These are phyloP conservation scores for Aspergillus haitiensis DNA, from an alignment of 495 filamentous ascomycete species.

Conservation along the genomic window DNA sequence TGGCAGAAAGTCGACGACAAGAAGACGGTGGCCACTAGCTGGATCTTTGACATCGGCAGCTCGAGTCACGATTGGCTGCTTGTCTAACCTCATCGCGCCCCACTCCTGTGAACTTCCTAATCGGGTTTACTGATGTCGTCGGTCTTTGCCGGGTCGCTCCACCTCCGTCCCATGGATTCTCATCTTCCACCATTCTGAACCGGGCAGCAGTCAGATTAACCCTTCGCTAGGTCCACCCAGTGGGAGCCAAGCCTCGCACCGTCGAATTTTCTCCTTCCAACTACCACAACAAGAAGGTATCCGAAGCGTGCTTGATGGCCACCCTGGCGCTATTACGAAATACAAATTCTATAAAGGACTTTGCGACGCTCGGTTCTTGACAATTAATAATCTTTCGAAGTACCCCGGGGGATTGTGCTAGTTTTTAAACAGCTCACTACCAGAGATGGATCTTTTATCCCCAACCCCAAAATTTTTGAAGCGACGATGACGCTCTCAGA, in stretches of 20 bases:
- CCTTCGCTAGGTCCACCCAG: neutral
- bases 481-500: no score
- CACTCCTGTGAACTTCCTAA: slow-evolving; percentile 17
- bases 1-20: slow-evolving; percentile 22
- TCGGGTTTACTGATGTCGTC: neutral
- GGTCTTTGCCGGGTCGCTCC: slow-evolving; percentile 2
- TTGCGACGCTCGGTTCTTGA: no score
- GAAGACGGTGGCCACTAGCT: slow-evolving; percentile 21
- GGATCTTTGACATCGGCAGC: slow-evolving; percentile 43
- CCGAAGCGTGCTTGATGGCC: neutral
- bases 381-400: no score
- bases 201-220: neutral
- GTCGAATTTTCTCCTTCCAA: neutral
- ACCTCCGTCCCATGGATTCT: neutral
- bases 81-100: slow-evolving; percentile 26
- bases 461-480: no score
- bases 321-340: no score
- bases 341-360: no score
- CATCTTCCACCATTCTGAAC: neutral
- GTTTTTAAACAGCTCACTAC: no score
- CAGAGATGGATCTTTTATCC: no score
- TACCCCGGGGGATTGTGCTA: no score
- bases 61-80: slow-evolving; percentile 43
- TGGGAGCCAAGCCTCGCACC: neutral
- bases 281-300: slow-evolving; percentile 12